These are phyloP conservation scores for Cyclospora cayetanensis DNA, from an alignment of 169 alveolate species.

Conservation along the genomic window DNA sequence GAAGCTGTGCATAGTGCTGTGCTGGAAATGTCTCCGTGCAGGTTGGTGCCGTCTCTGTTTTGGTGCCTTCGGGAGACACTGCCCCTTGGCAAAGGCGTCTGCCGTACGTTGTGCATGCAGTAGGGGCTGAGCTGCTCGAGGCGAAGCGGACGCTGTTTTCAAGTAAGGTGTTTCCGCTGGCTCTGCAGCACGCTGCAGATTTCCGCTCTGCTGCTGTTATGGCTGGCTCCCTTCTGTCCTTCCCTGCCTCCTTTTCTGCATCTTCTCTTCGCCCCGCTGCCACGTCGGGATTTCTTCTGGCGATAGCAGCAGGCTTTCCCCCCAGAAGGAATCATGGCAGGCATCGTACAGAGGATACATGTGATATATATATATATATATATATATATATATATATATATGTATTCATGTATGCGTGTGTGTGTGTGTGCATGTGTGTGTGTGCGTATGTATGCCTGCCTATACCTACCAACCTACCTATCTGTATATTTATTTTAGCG, in stretches of 20 bases:
- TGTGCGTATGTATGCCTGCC: background rate
- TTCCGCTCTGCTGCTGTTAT: too few species aligned
- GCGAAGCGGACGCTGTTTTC: background rate
- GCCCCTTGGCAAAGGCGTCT: background rate
- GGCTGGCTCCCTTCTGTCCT: too few species aligned
- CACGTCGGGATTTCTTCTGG: too few species aligned
- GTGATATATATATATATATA: background rate
- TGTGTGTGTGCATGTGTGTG: background rate
- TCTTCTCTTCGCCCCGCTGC: too few species aligned
- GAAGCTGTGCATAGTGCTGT: background rate
- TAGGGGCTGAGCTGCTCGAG: background rate
- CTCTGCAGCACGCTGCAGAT: background rate
- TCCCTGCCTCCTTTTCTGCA: too few species aligned
- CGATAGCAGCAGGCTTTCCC: too few species aligned
- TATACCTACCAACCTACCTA: background rate
- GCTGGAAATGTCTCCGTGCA: background rate
- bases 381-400: background rate
- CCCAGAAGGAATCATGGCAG: too few species aligned
- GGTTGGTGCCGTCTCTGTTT: slow-evolving; percentile 2
- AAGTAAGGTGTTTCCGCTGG: background rate
- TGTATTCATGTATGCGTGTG: background rate
- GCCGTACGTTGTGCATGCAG: slow-evolving; percentile 9
- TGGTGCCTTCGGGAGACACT: background rate
- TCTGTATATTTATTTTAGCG: background rate
- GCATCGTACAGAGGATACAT: background rate